These are phyloP conservation scores for Irineochytrium annulatum DNA, from an alignment of 192 early-diverging fungal genomes.

Conservation along the genomic window DNA sequence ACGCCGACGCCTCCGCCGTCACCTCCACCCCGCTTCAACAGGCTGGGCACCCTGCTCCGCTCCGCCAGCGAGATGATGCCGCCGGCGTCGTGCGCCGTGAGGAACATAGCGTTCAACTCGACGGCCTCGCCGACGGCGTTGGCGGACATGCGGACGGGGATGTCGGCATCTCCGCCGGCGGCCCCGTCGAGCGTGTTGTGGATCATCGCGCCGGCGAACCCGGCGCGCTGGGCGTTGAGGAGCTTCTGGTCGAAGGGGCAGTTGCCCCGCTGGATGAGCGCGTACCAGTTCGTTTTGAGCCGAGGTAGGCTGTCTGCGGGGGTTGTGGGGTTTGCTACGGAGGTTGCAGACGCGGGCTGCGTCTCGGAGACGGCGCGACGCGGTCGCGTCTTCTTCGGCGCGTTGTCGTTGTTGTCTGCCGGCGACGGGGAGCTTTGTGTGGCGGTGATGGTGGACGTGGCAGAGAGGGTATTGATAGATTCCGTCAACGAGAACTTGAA, in stretches of 20 bases:
- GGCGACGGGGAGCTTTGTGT: neutral
- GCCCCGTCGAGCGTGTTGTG: conserved; percentile 22
- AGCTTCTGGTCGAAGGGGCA: conserved; percentile 47
- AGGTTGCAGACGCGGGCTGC: neutral
- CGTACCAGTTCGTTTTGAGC: conserved; percentile 17
- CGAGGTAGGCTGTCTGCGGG: neutral
- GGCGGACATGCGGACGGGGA: conserved; percentile 31
- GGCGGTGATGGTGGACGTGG: neutral
- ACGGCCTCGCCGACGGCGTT: neutral
- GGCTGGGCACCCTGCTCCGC: neutral
- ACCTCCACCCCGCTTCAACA: neutral
- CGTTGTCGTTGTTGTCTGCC: neutral
- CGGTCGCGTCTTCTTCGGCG: neutral
- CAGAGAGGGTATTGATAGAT: neutral
- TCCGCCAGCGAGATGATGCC: neutral
- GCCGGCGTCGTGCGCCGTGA: conserved; percentile 21
- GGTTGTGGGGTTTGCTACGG: conserved; percentile 1
- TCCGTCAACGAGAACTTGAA: neutral
- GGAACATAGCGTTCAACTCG: conserved; percentile 30
- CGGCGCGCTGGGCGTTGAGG: conserved; percentile 35
- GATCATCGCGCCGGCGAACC: conserved; percentile 34
- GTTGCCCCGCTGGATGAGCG: conserved; percentile 31
- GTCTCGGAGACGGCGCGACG: neutral
- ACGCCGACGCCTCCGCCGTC: neutral
- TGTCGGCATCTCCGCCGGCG: conserved; percentile 3